phyloP scores from a whole-genome alignment of 306 rosid species.

The Lotus japonicus region DNA sequence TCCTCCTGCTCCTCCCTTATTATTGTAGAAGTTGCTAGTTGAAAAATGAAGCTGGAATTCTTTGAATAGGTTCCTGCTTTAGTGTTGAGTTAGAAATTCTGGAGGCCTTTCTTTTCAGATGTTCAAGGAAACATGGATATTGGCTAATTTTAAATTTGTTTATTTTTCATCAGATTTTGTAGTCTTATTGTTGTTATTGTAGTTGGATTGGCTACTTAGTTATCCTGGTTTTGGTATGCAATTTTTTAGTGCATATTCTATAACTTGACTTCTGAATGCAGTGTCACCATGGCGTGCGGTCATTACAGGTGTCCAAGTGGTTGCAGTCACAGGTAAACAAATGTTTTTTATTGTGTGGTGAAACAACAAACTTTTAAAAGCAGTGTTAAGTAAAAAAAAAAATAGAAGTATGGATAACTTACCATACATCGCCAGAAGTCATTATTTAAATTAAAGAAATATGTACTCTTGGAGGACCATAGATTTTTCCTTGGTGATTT shows the following conservation, averaged over 20 bases:
- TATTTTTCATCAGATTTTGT: not conserved
- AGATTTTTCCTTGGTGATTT: not conserved
- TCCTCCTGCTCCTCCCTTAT: not conserved
- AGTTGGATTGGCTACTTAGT: not conserved
- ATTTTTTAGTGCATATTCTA: not conserved
- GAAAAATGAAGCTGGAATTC: not conserved
- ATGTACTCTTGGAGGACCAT: no score
- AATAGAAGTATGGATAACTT: no score
- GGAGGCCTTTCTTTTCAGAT: slow-evolving; percentile 10
- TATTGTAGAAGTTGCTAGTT: not conserved
- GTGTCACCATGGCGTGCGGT: slow-evolving; percentile 96
- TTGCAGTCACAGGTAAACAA: slow-evolving; percentile 74
- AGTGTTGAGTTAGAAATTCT: not conserved
- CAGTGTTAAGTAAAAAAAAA: no score
- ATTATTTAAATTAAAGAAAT: no score
- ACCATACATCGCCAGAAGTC: no score
- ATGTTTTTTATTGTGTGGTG: not conserved
- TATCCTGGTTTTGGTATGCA: not conserved
- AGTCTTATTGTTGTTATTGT: not conserved
- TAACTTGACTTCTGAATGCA: slow-evolving; percentile 38
- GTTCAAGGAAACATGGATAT: not conserved
- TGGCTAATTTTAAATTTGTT: not conserved
- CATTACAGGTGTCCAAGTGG: slow-evolving; percentile 84
- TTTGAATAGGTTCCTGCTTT: slow-evolving; percentile 2
- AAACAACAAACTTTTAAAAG: no score